Evolutionary conservation across 2,329 filamentous ascomycete genomes (phyloP), one percentile per base, ranked within the genome.

Genomic region (Fusarium verrucosum): DNA sequence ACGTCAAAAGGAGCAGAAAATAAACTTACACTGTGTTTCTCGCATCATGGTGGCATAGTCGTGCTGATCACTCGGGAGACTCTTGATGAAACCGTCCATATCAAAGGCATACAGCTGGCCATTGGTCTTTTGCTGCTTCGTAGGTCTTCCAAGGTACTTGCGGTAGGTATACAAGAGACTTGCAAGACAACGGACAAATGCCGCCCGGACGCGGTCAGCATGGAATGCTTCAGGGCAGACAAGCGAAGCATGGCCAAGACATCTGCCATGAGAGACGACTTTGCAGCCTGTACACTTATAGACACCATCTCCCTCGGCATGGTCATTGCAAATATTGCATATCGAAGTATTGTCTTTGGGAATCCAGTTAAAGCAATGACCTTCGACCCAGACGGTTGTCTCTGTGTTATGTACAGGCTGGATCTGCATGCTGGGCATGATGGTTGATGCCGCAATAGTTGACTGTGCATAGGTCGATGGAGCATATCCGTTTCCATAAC

Each of bases 401-500:
- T 93, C 90, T 1, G 91, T 92, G 72, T 94, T 92, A 42, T 83
- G 82, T 9, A 94, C 91, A 2, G 90, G 90, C 71, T 94, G 91
- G 62, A 93, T 85, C 59, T 92, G 85, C 85, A 93, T 90, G 70
- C 89, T 91, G 32, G 92, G 92, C 91, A 95, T 94, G 69, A 95
- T 88, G 3, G 92, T 95, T 8, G 91, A 94, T 9, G 92, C 92
- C 3, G 92, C 92, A 41, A 95, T 79, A 1, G 92, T 95, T n/a
- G 91, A 94, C 70, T 92, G 90, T 1, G 92, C 92, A 72, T 95
- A 95, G 4, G 92, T 88, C 4, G 92, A 94, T 4, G 92, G 92
- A 7, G 92, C 91, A 74, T 95, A 95, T 10, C 62, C 56, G 20
- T 62, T 46, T 7, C 62, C 62, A 14, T 60, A 55, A 8, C 61